These are phyloP conservation scores for Phytophthora sp. DNA, from an alignment of 352 stramenopile genomes.

Conservation along the genomic window DNA sequence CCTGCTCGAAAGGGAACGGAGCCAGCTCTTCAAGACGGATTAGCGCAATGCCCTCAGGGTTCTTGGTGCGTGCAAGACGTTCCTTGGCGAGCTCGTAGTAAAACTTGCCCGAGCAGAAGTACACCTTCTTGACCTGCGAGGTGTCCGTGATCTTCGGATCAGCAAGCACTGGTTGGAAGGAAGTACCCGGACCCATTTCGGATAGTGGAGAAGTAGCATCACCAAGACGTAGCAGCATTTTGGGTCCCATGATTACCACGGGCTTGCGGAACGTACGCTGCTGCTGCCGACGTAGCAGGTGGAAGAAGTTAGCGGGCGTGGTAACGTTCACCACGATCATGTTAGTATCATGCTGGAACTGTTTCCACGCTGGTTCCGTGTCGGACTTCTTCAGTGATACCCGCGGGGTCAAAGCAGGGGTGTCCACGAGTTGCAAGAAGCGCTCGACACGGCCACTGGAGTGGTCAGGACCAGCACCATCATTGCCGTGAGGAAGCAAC, in stretches of 20 bases:
- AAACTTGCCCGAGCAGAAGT: slow-evolving; percentile 87
- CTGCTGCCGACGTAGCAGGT: slow-evolving; percentile 93
- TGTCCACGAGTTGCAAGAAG: slow-evolving; percentile 89
- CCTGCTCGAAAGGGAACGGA: slow-evolving; percentile 84
- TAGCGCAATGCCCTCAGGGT: slow-evolving; percentile 63
- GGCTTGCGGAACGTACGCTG: slow-evolving; percentile 78
- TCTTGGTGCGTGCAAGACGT: slow-evolving; percentile 48
- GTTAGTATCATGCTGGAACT: slow-evolving; percentile 80
- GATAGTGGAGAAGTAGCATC: slow-evolving; percentile 72
- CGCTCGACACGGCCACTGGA: slow-evolving; percentile 84
- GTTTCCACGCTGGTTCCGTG: slow-evolving; percentile 46
- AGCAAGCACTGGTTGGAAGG: slow-evolving; percentile 72
- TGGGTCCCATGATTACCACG: slow-evolving; percentile 77
- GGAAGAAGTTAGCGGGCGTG: slow-evolving; percentile 97
- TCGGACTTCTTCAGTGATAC: slow-evolving; percentile 37
- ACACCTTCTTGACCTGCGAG: slow-evolving; percentile 66
- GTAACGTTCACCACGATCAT: slow-evolving; percentile 86
- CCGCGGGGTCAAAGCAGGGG: slow-evolving; percentile 52
- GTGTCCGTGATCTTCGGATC: slow-evolving; percentile 56
- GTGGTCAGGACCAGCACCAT: slow-evolving; percentile 89
- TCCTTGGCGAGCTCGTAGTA: slow-evolving; percentile 87
- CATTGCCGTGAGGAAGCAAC: slow-evolving; percentile 88
- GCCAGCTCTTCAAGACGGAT: slow-evolving; percentile 83
- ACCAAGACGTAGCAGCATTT: slow-evolving; percentile 73
- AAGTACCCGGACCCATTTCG: slow-evolving; percentile 61